Evolutionary conservation across 2,329 filamentous ascomycete species (phyloP), one percentile per base, ranked within the genome.

Genomic region (Metarhizium guizhouense): DNA sequence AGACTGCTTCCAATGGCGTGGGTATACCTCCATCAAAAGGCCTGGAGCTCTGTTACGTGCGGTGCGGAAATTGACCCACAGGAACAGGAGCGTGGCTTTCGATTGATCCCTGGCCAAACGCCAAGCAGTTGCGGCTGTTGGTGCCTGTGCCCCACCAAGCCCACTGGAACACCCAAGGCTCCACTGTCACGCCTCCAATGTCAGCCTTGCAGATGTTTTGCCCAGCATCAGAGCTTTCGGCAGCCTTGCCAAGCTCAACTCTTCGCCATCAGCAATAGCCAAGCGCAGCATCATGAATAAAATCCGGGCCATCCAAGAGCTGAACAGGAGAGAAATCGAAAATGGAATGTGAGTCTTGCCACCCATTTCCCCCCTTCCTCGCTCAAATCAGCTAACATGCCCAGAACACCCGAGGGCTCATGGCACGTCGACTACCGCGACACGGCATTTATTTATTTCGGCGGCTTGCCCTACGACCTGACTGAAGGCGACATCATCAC

Each of bases 381-480:
- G n/a, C 7, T 47, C 47, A 56, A 36, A 52, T 32, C 40, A 47
- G 20, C 69, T 68, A 61, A 70, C 59, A 43, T 51, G 29, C 47
- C 45, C 64, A 92, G 90, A 63, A 80, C 86, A 2, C 86, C 92
- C 47, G 85, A 91, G 72, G 93, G 87, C 60, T 96, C 93, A 56
- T 97, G 93, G 93, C 93, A 97, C 70, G 86, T 87, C 70, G 95
- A 99, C 76, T 99, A 97, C 74, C 89, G 90, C 74, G 94, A 95
- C 75, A 97, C 94, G 2, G 95, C 94, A 57, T 99, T 93, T 71
- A 77, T 99, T 68, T 96, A 96, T 77, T 92, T 99, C 63, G 95
- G 95, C 67, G 93, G 93, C 32, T 81, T 99, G 13, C 90, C 92
- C 3, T 95, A 88, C 72, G 90, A 95, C 66, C 81, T 99, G 45